Evolutionary conservation across 31 red algal genomes (phyloP), one percentile per base, ranked within the genome.

Genomic region (Porphyra umbilicalis): DNA sequence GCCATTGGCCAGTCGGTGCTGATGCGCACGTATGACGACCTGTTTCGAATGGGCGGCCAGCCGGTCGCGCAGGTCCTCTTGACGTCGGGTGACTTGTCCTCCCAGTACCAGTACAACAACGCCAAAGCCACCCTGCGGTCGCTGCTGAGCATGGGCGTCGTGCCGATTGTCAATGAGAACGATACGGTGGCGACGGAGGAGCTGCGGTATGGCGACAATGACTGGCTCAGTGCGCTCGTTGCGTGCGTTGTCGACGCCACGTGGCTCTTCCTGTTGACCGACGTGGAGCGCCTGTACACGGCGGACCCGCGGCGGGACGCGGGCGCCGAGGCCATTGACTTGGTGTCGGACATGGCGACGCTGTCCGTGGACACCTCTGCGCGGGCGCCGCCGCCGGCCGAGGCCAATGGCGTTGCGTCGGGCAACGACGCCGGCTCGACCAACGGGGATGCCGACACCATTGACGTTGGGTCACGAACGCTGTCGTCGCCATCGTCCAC

Each of bases 161-260:
- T 99, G 33, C 97, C 97, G 20, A 96, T 99, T 67, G 90, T 99
- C 33, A 99, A 99, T 77, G 97, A 99, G 85, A 99, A 99, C 76
- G 97, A 99, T 37, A 96, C 91, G 16, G 93, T 94, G 0, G 94
- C 97, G 13, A 96, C 97, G 8, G 89, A 96, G 75, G 97, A 99
- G 83, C 74, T 99, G 10, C 90, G 89, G 35, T 96, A 90, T 34
- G 97, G 97, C 33, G 97, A 99, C 77, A 99, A 99, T 85, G 97
- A 99, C 77, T 88, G 88, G 85, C 85, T 99, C 6, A 89, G 85
- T 13, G 94, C 94, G 18, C 79, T 96, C 18, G 94, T 99, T 32
- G 93, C 89, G 33, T 86, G 88, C 10, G 35, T 89, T 15, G 82
- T 99, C 4, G 87, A 87, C 34, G 97, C 97, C 4, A 83, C 91